Evolutionary conservation across 2,329 filamentous ascomycete genomes (phyloP), one percentile per base, ranked within the genome.

Genomic region (Thermochaetoides dissita): DNA sequence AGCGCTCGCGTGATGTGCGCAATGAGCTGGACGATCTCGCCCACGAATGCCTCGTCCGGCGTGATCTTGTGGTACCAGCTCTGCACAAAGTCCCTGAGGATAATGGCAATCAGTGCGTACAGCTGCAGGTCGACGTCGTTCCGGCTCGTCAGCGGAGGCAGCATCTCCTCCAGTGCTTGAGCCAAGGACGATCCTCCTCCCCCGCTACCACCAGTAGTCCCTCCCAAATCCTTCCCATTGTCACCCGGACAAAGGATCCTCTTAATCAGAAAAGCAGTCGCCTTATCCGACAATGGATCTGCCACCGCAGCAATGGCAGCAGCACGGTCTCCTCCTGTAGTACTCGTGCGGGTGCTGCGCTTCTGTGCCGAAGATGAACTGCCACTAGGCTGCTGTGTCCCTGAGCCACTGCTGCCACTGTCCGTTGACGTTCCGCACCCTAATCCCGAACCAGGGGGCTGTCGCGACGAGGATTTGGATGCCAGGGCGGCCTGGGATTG

Each of bases 51-150:
- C 57, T 88, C 83, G 62, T 98, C 89, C 3, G 86, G 77, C 1
- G 89, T 95, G 59, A 98, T 91, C 60, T 81, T 89, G 50, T 70
- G 72, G 66, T 98, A 98, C 91, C 91, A 98, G 30, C 77, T 79
- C 59, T 91, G 81, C 33, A 98, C 83, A 59, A 87, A 94, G 50
- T 95, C 87, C 55, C 84, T 79, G 53, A 95, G 70, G 47, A 96
- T 78, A 45, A 96, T 82, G 40, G 91, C 84, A 46, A 98, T 79
- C 46, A 96, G 74, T 29, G 85, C 89, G 59, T 96, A 98, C 5
- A 98, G 72, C 63, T 98, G 84, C 43, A 93, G 66, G 60, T 98
- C 91, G 46, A 96, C 77, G 53, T 93, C 86, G 60, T 94, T 94
- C 40, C 86, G 87, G 65, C 87, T 94, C 38, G 89, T 96, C 55